These are phyloP conservation scores for Eucommia ulmoides DNA, from an alignment of 257 asterid genomes.

Conservation along the genomic window DNA sequence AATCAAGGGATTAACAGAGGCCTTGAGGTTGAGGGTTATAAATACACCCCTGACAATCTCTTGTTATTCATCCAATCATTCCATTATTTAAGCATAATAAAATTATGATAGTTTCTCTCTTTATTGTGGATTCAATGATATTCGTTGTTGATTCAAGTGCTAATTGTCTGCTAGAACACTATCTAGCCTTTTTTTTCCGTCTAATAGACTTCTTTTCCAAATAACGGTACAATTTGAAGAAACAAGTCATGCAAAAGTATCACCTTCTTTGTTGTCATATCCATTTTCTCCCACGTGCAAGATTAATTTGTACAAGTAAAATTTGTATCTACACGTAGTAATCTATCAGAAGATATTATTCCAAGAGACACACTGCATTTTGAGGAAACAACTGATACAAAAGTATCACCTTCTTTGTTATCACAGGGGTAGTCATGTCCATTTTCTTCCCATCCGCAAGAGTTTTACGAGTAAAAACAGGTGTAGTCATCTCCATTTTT, in stretches of 20 bases:
- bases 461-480: constrained; percentile 52
- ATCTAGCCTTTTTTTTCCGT: no score
- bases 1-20: no score
- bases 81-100: neutral
- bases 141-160: neutral
- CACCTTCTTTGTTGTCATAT: no score
- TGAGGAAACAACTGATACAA: neutral
- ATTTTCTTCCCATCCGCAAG: constrained; percentile 54
- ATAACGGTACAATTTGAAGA: neutral
- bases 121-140: neutral
- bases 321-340: no score
- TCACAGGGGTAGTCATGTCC: constrained; percentile 92
- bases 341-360: no score
- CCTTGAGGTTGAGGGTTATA: neutral
- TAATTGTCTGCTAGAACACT: neutral
- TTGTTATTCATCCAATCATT: no score
- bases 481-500: constrained; percentile 88
- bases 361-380: neutral
- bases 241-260: constrained; percentile 2
- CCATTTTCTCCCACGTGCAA: no score
- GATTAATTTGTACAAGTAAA: no score
- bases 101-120: no score
- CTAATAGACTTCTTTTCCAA: neutral
- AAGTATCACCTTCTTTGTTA: constrained; percentile 48
- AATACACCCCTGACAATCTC: no score